Evolutionary conservation across 2,329 filamentous ascomycete species (phyloP), one percentile per base, ranked within the genome.

Genomic region (Nigrospora oryzae): DNA sequence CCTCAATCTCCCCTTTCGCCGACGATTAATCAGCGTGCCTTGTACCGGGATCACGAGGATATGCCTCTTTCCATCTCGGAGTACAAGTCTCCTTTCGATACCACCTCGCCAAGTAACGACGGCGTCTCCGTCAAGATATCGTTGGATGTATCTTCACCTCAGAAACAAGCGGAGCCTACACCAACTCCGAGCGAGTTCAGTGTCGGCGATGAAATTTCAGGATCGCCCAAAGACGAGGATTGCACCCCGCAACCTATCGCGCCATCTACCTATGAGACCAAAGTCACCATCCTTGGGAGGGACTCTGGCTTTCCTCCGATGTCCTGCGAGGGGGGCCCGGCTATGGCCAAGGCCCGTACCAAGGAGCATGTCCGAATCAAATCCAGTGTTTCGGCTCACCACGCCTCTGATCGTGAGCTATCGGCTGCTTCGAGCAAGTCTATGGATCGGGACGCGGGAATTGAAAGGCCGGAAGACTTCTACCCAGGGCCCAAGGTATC

Each of bases 41-140:
- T 28, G 23, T 28, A 28, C 23, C 23, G 2, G 23, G 23, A 28
- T 28, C 23, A 28, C 5, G 23, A 28, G 23, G 23, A 28, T 2
- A 28, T 28, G 23, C 23, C 23, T 28, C 23, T 28, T 28, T 28
- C 23, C 7, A 28, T 28, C 7, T 57, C 63, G 10, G 68, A 73
- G 40, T 77, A 78, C 52, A 68, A 68, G 44, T 73, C 70, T 47
- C 70, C 73, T 1, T 77, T 76, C 43, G 68, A 70, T 7, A 70
- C 76, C 31, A 70, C 73, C 32, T 48, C 51, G 30, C 42, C 47
- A n/a, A 53, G 57, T 28, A 63, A 63, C 34, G 67, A 68, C 32
- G 55, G 60, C 17, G 59, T 62, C 14, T 66, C 67, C 12, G 66
- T 69, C 47, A 60, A 67, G 19, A 63, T 69, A 48, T 64, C 67